Evolutionary conservation across 768 basidiomycete genomes (phyloP).

Genomic region (Phlegmacium glaucopus): DNA sequence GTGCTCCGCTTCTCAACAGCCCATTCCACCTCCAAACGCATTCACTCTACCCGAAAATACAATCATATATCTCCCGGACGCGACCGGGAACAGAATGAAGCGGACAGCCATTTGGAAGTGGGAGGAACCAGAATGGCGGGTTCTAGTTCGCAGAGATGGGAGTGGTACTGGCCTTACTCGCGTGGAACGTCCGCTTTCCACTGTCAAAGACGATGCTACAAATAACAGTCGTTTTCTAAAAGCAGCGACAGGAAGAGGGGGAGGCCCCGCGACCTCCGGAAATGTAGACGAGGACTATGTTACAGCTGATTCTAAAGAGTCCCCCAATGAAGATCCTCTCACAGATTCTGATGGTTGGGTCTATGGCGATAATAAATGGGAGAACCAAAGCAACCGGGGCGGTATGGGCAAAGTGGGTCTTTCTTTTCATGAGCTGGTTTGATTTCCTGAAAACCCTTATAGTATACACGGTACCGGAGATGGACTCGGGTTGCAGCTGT

Average conservation of each 20-base stretch:
- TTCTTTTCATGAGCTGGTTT: not conserved
- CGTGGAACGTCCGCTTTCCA: conserved; percentile 61
- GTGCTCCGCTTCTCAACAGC: conserved; percentile 57
- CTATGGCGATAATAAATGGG: conserved; percentile 96
- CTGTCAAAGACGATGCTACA: conserved; percentile 40
- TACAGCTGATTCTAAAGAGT: conserved; percentile 17
- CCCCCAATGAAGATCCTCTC: conserved; percentile 45
- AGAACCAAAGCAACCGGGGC: conserved; percentile 66
- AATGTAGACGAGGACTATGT: too few relatives aligned
- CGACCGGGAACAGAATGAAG: conserved; percentile 49
- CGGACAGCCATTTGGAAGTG: conserved; percentile 83
- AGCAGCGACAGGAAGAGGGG: conserved; percentile 37
- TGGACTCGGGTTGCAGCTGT: conserved; percentile 87
- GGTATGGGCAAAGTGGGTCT: conserved; percentile 75
- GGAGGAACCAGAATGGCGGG: conserved; percentile 90
- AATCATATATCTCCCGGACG: conserved; percentile 51
- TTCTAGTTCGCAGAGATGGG: conserved; percentile 62
- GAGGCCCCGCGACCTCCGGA: conserved; percentile 3
- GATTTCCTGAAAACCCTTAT: conserved; percentile 6
- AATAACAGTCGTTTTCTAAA: conserved; percentile 45
- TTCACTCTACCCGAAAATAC: conserved; percentile 66
- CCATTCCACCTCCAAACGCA: conserved; percentile 67
- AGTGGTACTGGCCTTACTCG: conserved; percentile 37
- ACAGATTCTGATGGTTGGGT: conserved; percentile 93
- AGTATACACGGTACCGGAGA: conserved; percentile 83